Evolutionary conservation across 352 stramenopile genomes (phyloP).

Genomic region (Phytopythium boreale): DNA sequence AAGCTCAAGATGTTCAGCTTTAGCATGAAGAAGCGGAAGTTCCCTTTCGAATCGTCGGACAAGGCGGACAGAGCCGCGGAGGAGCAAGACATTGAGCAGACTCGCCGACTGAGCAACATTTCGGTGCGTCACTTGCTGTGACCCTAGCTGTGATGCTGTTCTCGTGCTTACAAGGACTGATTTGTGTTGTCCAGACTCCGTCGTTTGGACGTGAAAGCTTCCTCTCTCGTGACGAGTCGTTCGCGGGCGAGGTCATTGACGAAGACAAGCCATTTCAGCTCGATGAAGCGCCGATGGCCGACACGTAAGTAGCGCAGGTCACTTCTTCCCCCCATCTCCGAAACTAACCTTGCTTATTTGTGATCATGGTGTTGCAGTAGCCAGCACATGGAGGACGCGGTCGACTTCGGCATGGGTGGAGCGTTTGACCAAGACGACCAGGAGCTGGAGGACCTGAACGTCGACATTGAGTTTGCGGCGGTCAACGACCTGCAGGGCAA

Average conservation of each 20-base stretch:
- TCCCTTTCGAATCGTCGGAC: constrained; percentile 48
- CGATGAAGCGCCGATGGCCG: constrained; percentile 22
- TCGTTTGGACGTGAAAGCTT: constrained; percentile 7
- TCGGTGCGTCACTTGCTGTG: constrained; percentile 32
- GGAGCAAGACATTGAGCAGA: constrained; percentile 60
- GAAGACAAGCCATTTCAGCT: constrained; percentile 45
- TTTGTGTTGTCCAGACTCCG: background rate
- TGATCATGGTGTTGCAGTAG: background rate
- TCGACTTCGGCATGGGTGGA: constrained; percentile 54
- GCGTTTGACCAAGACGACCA: constrained; percentile 44
- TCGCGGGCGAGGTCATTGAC: constrained; percentile 6
- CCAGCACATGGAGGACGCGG: constrained; percentile 25
- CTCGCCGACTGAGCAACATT: constrained; percentile 57
- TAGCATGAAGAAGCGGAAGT: constrained; percentile 87
- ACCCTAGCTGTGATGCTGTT: background rate
- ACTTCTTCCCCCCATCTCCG: background rate
- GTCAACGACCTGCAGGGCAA: constrained; percentile 78
- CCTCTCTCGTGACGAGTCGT: constrained; percentile 6
- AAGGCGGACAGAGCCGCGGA: constrained; percentile 9
- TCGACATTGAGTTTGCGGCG: constrained; percentile 80
- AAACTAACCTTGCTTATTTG: background rate
- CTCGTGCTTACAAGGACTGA: background rate
- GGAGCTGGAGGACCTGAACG: constrained; percentile 59
- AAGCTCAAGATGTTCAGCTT: constrained; percentile 74
- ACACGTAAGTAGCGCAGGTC: constrained; percentile 12